phyloP scores from a whole-genome alignment of 192 early-diverging fungal species.

The Geosiphon pyriformis region DNA sequence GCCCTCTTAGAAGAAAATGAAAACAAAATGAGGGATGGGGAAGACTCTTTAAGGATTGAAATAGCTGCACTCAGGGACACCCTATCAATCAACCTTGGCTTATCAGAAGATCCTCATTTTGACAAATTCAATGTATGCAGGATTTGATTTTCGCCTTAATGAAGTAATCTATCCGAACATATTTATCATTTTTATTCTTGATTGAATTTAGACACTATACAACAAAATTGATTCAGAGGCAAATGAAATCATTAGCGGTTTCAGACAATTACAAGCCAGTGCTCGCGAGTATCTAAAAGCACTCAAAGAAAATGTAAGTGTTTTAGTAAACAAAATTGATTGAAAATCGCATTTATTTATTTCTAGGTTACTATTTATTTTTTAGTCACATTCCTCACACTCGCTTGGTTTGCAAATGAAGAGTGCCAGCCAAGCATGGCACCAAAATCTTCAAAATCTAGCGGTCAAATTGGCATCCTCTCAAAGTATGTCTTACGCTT shows the following conservation, averaged over 20 bases:
- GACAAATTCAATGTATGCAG: background rate
- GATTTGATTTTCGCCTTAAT: background rate
- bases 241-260: slow-evolving; percentile 23
- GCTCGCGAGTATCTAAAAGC: slow-evolving; percentile 13
- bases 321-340: background rate
- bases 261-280: slow-evolving; percentile 13
- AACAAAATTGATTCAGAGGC: slow-evolving; percentile 29
- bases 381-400: background rate
- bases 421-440: slow-evolving; percentile 18
- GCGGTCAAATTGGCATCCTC: slow-evolving; percentile 20
- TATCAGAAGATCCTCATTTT: slow-evolving; percentile 14
- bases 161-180: background rate
- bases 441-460: slow-evolving; percentile 13
- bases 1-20: slow-evolving; percentile 26
- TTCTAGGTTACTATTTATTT: background rate
- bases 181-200: background rate
- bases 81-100: slow-evolving; percentile 31
- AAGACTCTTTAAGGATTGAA: slow-evolving; percentile 23
- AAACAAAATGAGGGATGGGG: slow-evolving; percentile 19
- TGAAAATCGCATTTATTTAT: background rate
- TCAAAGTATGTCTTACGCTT: slow-evolving; percentile 23
- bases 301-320: slow-evolving; percentile 19
- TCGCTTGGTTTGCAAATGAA: slow-evolving; percentile 11
- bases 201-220: slow-evolving; percentile 14
- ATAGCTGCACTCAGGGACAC: slow-evolving; percentile 29